A percentile compares a stretch with the other conserved stretches of the same genome.
These are phyloP conservation scores for Entrophospora sp. DNA, from an alignment of 192 early-diverging fungal genomes.

Conservation along the genomic window DNA sequence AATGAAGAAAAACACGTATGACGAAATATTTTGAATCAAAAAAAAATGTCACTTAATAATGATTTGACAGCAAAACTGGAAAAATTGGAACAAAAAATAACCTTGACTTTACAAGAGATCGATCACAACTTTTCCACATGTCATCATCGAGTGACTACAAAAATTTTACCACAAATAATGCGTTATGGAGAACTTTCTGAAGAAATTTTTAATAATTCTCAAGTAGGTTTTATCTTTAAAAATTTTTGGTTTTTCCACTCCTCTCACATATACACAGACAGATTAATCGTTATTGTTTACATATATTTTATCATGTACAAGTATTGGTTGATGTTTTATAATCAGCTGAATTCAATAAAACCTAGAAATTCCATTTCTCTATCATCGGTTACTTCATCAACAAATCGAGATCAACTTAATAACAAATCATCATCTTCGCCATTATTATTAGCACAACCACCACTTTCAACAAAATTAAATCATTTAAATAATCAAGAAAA, in stretches of 20 bases:
- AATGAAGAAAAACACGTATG: too few species aligned
- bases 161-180: slow-evolving; percentile 42
- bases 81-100: slow-evolving; percentile 46
- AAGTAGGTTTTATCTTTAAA: slow-evolving; percentile 12
- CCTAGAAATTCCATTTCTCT: too few species aligned
- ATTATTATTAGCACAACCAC: not conserved
- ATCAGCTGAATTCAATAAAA: too few species aligned
- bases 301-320: too few species aligned
- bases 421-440: too few species aligned
- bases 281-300: too few species aligned
- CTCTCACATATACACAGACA: not conserved
- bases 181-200: slow-evolving; percentile 34
- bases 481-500: not conserved
- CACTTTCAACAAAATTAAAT: not conserved
- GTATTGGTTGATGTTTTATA: too few species aligned
- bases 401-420: too few species aligned
- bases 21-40: not conserved
- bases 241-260: not conserved
- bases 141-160: slow-evolving; percentile 40
- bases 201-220: slow-evolving; percentile 36
- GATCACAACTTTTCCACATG: slow-evolving; percentile 49
- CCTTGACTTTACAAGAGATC: slow-evolving; percentile 43
- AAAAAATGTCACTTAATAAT: not conserved
- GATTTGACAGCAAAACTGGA: slow-evolving; percentile 25
- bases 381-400: too few species aligned